phyloP scores from a whole-genome alignment of 495 filamentous ascomycete species.

The Lophiotrema nucula region DNA sequence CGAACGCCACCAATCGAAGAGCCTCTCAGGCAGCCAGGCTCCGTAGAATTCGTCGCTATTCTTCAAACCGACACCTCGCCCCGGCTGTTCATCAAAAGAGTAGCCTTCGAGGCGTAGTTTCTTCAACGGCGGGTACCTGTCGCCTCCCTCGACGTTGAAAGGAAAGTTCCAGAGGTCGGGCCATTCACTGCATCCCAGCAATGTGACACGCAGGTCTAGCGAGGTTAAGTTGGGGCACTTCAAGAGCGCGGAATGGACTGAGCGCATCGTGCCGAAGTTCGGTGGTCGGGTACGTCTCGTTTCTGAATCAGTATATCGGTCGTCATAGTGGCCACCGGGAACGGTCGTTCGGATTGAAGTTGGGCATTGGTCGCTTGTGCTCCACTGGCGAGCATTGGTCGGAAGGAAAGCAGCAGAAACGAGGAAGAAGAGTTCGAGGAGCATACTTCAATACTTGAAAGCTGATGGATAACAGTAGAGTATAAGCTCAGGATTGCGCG shows the following conservation, averaged over 20 bases:
- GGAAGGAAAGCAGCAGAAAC: too few species aligned
- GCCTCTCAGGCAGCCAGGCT: background rate
- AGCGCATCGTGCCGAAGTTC: background rate
- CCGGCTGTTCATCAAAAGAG: too few species aligned
- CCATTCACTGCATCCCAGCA: background rate
- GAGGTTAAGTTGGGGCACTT: background rate
- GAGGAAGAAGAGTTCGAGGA: too few species aligned
- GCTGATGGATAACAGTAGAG: too few species aligned
- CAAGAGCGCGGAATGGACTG: background rate
- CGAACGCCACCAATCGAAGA: background rate
- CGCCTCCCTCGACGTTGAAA: background rate
- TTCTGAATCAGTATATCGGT: background rate
- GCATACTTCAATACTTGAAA: too few species aligned
- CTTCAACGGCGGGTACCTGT: background rate
- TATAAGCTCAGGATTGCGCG: too few species aligned
- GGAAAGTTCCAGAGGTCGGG: conserved; percentile 4
- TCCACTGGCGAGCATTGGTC: background rate
- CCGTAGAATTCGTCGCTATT: background rate
- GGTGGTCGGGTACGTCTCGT: too few species aligned
- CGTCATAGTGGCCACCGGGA: background rate
- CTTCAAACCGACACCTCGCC: too few species aligned
- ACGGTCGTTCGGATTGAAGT: background rate
- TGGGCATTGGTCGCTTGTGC: background rate
- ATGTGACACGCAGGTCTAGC: background rate
- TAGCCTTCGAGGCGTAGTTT: background rate